Conservation (phyloP, 1,139 yeast species). For the Meyerozyma smithsonii region DNA sequence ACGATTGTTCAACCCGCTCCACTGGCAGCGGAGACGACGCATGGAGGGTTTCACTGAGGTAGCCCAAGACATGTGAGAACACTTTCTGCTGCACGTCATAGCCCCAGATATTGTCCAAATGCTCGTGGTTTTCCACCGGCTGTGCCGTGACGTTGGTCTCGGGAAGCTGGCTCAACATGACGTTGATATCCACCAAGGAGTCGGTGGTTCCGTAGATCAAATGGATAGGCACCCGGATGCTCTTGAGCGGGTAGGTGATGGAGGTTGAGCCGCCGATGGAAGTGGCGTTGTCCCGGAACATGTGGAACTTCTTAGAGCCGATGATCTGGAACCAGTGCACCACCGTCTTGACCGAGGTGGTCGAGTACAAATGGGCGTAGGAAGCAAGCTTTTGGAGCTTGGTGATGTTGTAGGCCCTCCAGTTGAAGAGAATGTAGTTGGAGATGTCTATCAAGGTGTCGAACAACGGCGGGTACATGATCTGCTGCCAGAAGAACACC, state of each 20-base stretch:
- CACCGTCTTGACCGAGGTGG: constrained; percentile 85
- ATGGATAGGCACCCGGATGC: constrained; percentile 65
- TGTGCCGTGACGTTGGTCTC: constrained; percentile 27
- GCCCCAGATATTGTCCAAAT: constrained; percentile 90
- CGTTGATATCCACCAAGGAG: constrained; percentile 78
- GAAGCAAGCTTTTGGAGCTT: constrained; percentile 69
- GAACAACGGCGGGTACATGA: constrained; percentile 81
- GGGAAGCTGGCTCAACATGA: constrained; percentile 59
- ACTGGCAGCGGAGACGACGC: constrained; percentile 6
- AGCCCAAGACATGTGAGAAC: constrained; percentile 45
- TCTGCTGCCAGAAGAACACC: constrained; percentile 76
- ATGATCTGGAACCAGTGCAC: constrained; percentile 98
- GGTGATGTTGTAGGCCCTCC: constrained; percentile 70
- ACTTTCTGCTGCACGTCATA: constrained; percentile 53
- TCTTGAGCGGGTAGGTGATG: constrained; percentile 42
- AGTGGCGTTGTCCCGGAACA: constrained; percentile 64
- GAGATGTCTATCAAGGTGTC: constrained; percentile 68
- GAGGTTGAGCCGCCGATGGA: constrained; percentile 37
- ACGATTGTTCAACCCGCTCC: constrained; percentile 9
- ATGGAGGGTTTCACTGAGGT: constrained; percentile 19
- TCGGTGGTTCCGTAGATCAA: constrained; percentile 77
- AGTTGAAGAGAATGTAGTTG: constrained; percentile 64
- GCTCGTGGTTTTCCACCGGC: constrained; percentile 68
- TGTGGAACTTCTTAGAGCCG: constrained; percentile 72
- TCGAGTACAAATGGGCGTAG: constrained; percentile 81